Conservation (phyloP, 768 basidiomycete species). For the Sarcodon sp. region DNA sequence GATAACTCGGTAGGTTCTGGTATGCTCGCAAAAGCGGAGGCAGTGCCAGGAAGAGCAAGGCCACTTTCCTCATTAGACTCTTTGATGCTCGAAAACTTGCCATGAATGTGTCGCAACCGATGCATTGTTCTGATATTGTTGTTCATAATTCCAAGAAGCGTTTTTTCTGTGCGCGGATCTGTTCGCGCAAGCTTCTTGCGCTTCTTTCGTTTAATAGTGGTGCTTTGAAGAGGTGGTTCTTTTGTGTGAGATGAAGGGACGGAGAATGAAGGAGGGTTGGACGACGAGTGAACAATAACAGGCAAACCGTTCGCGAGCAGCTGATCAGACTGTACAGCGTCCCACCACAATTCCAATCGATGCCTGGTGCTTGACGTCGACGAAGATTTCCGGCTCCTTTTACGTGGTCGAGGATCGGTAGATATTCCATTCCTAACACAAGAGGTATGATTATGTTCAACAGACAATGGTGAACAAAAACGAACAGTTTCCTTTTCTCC, state of each 20-base stretch:
- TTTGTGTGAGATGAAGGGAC: slow-evolving; percentile 7
- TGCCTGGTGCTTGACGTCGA: slow-evolving; percentile 25
- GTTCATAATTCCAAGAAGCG: slow-evolving; percentile 62
- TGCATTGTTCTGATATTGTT: slow-evolving; percentile 65
- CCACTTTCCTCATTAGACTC: slow-evolving; percentile 19
- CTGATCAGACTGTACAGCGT: slow-evolving; percentile 46
- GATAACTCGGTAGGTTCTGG: background rate
- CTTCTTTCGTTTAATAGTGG: slow-evolving; percentile 4
- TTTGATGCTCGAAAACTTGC: slow-evolving; percentile 50
- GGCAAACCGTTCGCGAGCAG: slow-evolving; percentile 56
- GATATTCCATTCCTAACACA: slow-evolving; percentile 13
- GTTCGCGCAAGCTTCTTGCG: slow-evolving; percentile 24
- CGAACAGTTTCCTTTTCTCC: slow-evolving; percentile 53
- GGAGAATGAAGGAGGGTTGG: slow-evolving; percentile 13
- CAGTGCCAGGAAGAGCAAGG: background rate
- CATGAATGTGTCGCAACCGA: slow-evolving; percentile 59
- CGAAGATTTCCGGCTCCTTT: slow-evolving; percentile 39
- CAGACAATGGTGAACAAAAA: background rate
- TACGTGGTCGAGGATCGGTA: slow-evolving; percentile 37
- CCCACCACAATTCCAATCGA: slow-evolving; percentile 60
- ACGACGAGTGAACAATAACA: slow-evolving; percentile 19
- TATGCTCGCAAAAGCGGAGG: background rate
- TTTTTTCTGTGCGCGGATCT: slow-evolving; percentile 11
- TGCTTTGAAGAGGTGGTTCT: slow-evolving; percentile 5
- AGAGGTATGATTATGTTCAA: slow-evolving; percentile 2